phyloP scores from a whole-genome alignment of 768 basidiomycete genomes.

The Kwoniella dendrophila region DNA sequence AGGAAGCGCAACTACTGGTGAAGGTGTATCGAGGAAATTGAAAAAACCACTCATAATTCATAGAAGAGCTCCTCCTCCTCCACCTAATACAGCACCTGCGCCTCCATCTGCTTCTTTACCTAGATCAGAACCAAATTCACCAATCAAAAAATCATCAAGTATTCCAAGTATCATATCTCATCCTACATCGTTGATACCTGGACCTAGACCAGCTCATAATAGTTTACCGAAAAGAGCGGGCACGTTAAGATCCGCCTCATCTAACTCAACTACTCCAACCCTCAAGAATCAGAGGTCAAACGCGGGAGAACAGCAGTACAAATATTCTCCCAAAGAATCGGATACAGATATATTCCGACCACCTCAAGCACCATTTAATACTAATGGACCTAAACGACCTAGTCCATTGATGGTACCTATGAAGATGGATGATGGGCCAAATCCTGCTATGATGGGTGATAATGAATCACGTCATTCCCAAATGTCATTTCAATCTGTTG shows the following conservation, averaged over 20 bases:
- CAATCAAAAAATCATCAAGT: neutral
- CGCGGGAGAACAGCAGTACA: neutral
- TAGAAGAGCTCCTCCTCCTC: conserved; percentile 45
- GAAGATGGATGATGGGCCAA: conserved; percentile 22
- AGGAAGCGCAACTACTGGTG: too few relatives aligned
- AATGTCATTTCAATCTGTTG: conserved; percentile 44
- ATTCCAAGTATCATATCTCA: conserved; percentile 6
- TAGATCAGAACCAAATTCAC: conserved; percentile 5
- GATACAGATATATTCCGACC: conserved; percentile 2
- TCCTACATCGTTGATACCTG: neutral
- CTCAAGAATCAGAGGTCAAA: neutral
- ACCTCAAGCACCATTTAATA: conserved; percentile 12
- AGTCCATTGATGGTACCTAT: conserved; percentile 32
- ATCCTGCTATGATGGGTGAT: neutral
- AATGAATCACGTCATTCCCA: conserved; percentile 24
- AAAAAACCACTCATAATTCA: conserved; percentile 40
- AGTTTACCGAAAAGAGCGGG: conserved; percentile 8
- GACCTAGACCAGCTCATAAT: conserved; percentile 4
- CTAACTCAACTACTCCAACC: neutral
- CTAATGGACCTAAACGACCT: neutral
- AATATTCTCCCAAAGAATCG: neutral
- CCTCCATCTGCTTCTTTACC: conserved; percentile 3
- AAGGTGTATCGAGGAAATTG: conserved; percentile 34
- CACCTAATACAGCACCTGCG: conserved; percentile 21
- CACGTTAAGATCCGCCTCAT: conserved; percentile 1